Base-by-base conservation (phyloP, 2,329 filamentous ascomycete species). In the Calcarisporium arbuscula region DNA sequence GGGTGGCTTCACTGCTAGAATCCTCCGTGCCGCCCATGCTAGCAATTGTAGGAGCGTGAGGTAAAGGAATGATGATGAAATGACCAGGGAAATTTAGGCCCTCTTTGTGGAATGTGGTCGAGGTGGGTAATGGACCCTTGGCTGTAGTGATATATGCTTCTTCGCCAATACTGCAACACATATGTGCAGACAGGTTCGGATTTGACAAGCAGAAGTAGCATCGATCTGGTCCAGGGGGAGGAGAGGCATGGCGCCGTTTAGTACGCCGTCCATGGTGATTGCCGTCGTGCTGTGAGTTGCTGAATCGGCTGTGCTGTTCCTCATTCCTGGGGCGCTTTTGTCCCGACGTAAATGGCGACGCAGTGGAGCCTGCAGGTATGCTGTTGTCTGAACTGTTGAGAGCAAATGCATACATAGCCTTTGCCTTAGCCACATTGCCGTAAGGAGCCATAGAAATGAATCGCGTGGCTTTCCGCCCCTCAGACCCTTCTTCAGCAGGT, bases 161-260 rank as follows among this genome's bases (percentile, higher is more conserved):
- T 14, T 88, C 80, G 34, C 85, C 92, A 44, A 98, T 90, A 18
- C 84, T 88, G 45, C 84, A 83, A 50, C 95, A 82, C 60, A 98
- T 83, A 61, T 98, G 90, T 2, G 82, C 82, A 34, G 85, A 83
- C 28, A 92, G 68, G 41, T 82, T 83, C 6, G 84, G 78, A 57
- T 94, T 95, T 6, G 86, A 89, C 9, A 98, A 72, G 55, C 92
- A 98, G 66, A 98, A 96, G 68, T 92, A 98, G 63, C 92, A 98
- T 50, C 82, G 74, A 34, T 82, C 80, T 3, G 86, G 87, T 0
- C 80, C 78, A 0, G 78, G 79, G 6, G 77, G 78, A 10, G 80
- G 78, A 6, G 69, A 50, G 56, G 60, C 37, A 23, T 56, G 62
- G 2, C 62, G 62, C 11, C 68, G 67, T 48, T 70, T 72, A 28